Evolutionary conservation across 164 flowering plant species (phyloP).

Genomic region (Liquidambar formosana): DNA sequence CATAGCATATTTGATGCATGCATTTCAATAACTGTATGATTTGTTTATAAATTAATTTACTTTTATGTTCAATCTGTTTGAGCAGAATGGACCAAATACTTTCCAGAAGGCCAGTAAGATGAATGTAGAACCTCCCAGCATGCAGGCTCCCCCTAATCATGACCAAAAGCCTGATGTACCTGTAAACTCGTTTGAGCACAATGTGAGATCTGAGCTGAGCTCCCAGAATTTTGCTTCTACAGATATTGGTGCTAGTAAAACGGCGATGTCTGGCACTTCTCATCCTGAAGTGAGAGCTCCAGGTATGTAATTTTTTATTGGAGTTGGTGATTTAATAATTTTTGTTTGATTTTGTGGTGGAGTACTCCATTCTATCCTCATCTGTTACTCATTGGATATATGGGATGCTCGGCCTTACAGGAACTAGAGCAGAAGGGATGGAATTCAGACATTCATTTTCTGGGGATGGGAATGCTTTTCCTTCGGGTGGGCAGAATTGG

Average conservation of each 20-base stretch:
- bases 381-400: constrained; percentile 3
- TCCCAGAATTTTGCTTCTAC: constrained; percentile 30
- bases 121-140: constrained; percentile 33
- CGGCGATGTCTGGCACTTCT: constrained; percentile 13
- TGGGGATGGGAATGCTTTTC: constrained; percentile 22
- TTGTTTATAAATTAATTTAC: neutral
- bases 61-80: constrained; percentile 6
- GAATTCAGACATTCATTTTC: constrained; percentile 29
- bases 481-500: constrained; percentile 47
- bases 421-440: constrained; percentile 17
- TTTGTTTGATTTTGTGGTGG: neutral
- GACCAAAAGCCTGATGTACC: constrained; percentile 30
- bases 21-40: neutral
- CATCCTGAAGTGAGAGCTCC: constrained; percentile 35
- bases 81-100: constrained; percentile 67
- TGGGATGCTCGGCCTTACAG: constrained; percentile 28
- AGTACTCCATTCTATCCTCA: neutral
- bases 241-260: constrained; percentile 14
- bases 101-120: constrained; percentile 34
- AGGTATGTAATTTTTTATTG: constrained; percentile 31
- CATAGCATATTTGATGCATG: neutral
- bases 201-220: constrained; percentile 30
- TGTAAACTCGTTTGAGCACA: constrained; percentile 18
- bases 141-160: constrained; percentile 27
- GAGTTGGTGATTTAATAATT: neutral